A percentile compares a stretch with the other conserved stretches of the same genome.
Conservation (phyloP, 2,329 filamentous ascomycete species). For the Biscogniauxia mediterranea region DNA sequence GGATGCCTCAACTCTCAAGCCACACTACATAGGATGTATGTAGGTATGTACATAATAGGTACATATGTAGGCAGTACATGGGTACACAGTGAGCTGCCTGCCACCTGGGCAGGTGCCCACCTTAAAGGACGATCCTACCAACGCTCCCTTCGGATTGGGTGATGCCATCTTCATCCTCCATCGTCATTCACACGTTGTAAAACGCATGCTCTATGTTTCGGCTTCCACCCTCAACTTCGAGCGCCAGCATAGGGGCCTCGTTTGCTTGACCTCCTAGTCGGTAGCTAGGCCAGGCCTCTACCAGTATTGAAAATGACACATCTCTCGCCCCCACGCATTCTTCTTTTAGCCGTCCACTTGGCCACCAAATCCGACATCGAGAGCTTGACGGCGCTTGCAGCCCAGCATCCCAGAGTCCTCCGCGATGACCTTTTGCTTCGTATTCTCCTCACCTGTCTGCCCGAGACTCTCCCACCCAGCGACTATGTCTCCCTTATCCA, state of each 20-base stretch:
- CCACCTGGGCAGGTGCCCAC: too few species aligned
- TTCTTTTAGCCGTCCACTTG: slow-evolving; percentile 71
- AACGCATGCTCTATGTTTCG: not conserved
- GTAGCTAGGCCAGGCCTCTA: slow-evolving; percentile 12
- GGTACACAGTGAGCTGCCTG: too few species aligned
- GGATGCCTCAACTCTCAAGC: not conserved
- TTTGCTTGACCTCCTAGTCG: not conserved
- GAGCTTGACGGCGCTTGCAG: slow-evolving; percentile 59
- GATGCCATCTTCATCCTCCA: not conserved
- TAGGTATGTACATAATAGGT: not conserved
- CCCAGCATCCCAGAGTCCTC: slow-evolving; percentile 56
- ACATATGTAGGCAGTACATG: too few species aligned
- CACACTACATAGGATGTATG: not conserved
- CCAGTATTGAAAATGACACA: slow-evolving; percentile 32
- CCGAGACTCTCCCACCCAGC: slow-evolving; percentile 65
- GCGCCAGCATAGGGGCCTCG: not conserved
- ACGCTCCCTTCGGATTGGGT: not conserved
- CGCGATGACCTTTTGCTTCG: slow-evolving; percentile 65
- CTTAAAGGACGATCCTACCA: not conserved
- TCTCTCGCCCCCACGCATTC: slow-evolving; percentile 64
- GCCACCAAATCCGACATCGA: slow-evolving; percentile 64
- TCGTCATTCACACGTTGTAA: not conserved
- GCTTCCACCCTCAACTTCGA: not conserved
- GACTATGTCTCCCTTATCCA: slow-evolving; percentile 61
- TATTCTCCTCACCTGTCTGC: slow-evolving; percentile 74